A percentile compares a stretch with the other conserved stretches of the same genome.
phyloP scores from a whole-genome alignment of 495 filamentous ascomycete genomes.

The Penicillium malachiteum region DNA sequence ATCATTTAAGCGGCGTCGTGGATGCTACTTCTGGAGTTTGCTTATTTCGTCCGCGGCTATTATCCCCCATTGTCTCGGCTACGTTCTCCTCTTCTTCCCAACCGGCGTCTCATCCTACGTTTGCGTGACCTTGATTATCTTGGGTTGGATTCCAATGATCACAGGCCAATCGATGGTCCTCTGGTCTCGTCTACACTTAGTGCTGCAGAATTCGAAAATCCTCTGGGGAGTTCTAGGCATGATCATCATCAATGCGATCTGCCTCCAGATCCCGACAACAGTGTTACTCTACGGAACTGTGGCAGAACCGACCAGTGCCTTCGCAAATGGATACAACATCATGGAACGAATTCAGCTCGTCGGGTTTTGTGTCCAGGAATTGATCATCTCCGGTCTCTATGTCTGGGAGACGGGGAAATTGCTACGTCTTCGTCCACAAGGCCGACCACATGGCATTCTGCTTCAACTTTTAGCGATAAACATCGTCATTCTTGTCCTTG shows the following conservation, averaged over 20 bases:
- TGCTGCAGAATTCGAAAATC: slow-evolving; percentile 38
- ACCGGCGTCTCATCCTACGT: slow-evolving; percentile 28
- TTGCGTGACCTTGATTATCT: slow-evolving; percentile 37
- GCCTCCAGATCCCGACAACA: slow-evolving; percentile 42
- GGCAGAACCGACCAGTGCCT: slow-evolving; percentile 25
- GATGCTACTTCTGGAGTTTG: slow-evolving; percentile 53
- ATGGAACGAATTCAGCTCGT: slow-evolving; percentile 55
- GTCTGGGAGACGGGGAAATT: slow-evolving; percentile 50
- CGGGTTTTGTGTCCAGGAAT: slow-evolving; percentile 55
- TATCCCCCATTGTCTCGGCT: slow-evolving; percentile 44
- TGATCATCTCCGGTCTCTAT: slow-evolving; percentile 56
- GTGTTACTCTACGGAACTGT: slow-evolving; percentile 43
- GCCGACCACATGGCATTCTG: slow-evolving; percentile 33
- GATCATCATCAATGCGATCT: slow-evolving; percentile 44
- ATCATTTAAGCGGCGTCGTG: slow-evolving; percentile 46
- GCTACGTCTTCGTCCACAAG: slow-evolving; percentile 36
- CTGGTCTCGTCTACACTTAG: slow-evolving; percentile 49
- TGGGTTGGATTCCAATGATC: slow-evolving; percentile 48
- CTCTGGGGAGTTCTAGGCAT: slow-evolving; percentile 38
- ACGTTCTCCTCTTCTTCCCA: slow-evolving; percentile 44
- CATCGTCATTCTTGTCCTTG: slow-evolving; percentile 49
- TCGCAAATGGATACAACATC: slow-evolving; percentile 41
- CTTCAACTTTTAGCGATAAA: slow-evolving; percentile 49
- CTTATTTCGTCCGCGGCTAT: slow-evolving; percentile 40
- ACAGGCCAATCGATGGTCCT: slow-evolving; percentile 51